Evolutionary conservation across 306 rosid species (phyloP).

Genomic region (Myrica gale): DNA sequence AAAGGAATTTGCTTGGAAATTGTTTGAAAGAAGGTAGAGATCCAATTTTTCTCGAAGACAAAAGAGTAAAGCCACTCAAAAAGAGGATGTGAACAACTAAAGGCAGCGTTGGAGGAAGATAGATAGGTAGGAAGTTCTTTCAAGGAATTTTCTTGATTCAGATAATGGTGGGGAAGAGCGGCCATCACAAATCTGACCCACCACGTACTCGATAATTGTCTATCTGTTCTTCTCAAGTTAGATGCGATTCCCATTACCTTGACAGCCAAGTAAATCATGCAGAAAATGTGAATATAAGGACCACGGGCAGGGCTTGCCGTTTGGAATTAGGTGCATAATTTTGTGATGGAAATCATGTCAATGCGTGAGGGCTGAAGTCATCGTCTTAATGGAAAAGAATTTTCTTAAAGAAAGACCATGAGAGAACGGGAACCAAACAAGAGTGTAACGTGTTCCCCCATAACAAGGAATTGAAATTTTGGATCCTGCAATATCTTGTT

Average conservation of each 20-base stretch:
- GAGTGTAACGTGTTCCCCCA: background rate
- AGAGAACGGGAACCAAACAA: background rate
- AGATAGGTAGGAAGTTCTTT: conserved; percentile 20
- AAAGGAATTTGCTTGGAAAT: background rate
- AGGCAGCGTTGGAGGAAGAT: conserved; percentile 10
- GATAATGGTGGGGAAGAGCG: background rate
- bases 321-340: no score
- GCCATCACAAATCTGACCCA: conserved; percentile 9
- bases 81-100: background rate
- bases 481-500: background rate
- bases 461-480: conserved; percentile 6
- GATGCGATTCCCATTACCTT: conserved; percentile 33
- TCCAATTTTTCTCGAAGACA: background rate
- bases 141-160: conserved; percentile 19
- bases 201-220: conserved; percentile 13
- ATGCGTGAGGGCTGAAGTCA: background rate
- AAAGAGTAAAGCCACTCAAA: background rate
- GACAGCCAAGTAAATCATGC: conserved; percentile 31
- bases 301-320: background rate
- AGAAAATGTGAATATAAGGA: conserved; percentile 27
- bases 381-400: conserved; percentile 14
- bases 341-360: background rate
- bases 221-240: background rate
- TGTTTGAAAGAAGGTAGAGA: background rate
- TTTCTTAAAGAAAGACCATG: background rate